Evolutionary conservation across 2,329 filamentous ascomycete species (phyloP), one percentile per base, ranked within the genome.

Genomic region (Cladosporium sphaerospermum): DNA sequence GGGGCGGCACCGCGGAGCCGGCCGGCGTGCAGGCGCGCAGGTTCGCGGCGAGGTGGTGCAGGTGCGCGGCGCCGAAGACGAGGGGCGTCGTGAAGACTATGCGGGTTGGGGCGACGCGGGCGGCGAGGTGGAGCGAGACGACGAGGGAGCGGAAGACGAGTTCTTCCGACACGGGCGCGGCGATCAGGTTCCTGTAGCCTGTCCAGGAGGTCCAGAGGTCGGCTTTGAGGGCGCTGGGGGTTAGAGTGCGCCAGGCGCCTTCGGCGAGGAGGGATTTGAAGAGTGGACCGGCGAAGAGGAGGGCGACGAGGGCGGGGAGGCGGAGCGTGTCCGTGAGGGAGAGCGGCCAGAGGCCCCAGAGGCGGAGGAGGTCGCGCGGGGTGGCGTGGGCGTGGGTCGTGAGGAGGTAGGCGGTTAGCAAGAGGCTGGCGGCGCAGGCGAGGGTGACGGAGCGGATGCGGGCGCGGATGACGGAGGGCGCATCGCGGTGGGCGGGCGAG

Each of bases 31-130:
- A 83, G 1, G 86, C 88, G 54, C 95, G 76, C 53, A 86, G 81
- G 71, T 95, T 96, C 72, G 97, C 93, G 74, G 96, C 95, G 69
- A 95, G 89, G 72, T 99, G 93, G 71, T 99, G 92, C 45, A 95
- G 72, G 72, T 99, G 93, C 7, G 93, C 91, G 42, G 96, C 83
- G 48, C 92, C 92, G 67, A 97, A 97, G 68, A 96, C 85, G 9
- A 96, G 74, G 6, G 92, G 92, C 1, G 89, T 88, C 9, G 89
- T 73, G 71, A 95, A 89, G 64, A 95, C 81, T 59, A 88, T 89
- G 39, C 74, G 74, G 2, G 63, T 67, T 3, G 66, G 67, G 3
- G 70, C 67, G 56, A 82, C 74, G 42, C 78, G 79, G 16, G 89
- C 84, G 46, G 90, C 75, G 31, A 96, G 74, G 65, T 96, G 85